Evolutionary conservation across 805 yeast species (phyloP).

Genomic region (Kodamaea nitidulidarum): DNA sequence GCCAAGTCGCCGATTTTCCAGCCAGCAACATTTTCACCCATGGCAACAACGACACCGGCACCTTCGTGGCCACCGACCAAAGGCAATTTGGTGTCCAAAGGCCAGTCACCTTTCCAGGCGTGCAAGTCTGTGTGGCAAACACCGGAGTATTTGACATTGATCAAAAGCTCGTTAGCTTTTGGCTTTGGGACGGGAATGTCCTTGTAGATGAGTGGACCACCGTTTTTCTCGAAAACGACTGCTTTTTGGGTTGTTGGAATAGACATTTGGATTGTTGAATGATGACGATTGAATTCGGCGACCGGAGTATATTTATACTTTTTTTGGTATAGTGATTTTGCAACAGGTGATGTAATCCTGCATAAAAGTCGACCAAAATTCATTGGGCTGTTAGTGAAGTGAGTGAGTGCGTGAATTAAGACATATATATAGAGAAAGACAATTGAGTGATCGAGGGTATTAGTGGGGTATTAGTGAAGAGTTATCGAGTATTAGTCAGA

Average conservation of each 20-base stretch:
- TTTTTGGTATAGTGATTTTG: too few species aligned
- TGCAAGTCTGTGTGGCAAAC: constrained; percentile 47
- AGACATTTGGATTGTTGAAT: constrained; percentile 17
- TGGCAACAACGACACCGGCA: constrained; percentile 43
- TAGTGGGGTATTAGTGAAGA: too few species aligned
- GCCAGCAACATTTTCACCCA: constrained; percentile 39
- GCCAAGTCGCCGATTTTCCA: constrained; percentile 44
- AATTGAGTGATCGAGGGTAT: too few species aligned
- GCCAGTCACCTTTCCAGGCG: constrained; percentile 49
- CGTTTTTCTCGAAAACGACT: constrained; percentile 38
- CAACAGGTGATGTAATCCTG: too few species aligned
- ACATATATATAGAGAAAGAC: too few species aligned
- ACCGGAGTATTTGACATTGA: constrained; percentile 44
- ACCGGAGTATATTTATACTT: too few species aligned
- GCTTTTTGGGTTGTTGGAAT: constrained; percentile 43
- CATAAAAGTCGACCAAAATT: too few species aligned
- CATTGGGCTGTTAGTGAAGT: too few species aligned
- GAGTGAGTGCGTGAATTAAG: too few species aligned
- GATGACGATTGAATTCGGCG: too few species aligned
- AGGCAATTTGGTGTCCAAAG: constrained; percentile 41
- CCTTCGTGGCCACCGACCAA: constrained; percentile 48
- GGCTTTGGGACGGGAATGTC: constrained; percentile 31
- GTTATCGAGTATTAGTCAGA: too few species aligned
- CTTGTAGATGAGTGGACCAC: constrained; percentile 39
- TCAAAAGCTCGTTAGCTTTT: constrained; percentile 38